Evolutionary conservation across 2,329 filamentous ascomycete species (phyloP), one percentile per base, ranked within the genome.

Genomic region (Venturia carpophila): DNA sequence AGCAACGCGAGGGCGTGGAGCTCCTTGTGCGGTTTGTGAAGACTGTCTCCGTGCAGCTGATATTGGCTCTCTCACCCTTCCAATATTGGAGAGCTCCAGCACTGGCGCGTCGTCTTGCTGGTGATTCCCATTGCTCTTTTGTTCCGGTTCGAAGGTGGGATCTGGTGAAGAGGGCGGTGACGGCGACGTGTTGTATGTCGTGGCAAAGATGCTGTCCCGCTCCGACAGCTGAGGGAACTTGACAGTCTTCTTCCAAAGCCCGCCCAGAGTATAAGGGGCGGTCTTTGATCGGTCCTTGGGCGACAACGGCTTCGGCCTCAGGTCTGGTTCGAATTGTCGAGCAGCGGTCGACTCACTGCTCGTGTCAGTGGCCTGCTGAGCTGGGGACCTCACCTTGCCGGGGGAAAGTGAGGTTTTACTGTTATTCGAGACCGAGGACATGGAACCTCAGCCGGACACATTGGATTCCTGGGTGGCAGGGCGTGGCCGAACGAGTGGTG

Each of bases 151-250:
- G 11, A 27, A 30, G 6, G 15, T 58, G 27, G n/a, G 52, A 4
- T 37, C 21, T 19, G 52, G 52, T 45, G 63, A 45, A 21, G 63
- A 52, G 10, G 62, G 62, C 21, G 63, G 63, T 17, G 63, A 64
- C 47, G 37, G 47, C 39, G 63, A 56, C 19, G 41, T 47, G 21
- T 56, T 24, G 72, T 86, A 87, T 68, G 84, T 83, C 42, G 84
- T 86, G 63, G 84, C 83, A 71, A 86, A 86, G 72, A 87, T 86
- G 73, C 81, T 84, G 73, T 87, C 84, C 70, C 84, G 76, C 73
- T 87, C 84, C 34, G 83, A 84, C 68, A 86, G 76, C 74, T 83
- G 83, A 60, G 83, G 82, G 39, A 71, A 72, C 67, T 77, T 74
- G 58, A 68, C 72, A 21, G 74, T 72, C 56, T 73, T 69, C 65